Evolutionary conservation across 495 filamentous ascomycete genomes (phyloP).

Genomic region (Penicillium daleae): DNA sequence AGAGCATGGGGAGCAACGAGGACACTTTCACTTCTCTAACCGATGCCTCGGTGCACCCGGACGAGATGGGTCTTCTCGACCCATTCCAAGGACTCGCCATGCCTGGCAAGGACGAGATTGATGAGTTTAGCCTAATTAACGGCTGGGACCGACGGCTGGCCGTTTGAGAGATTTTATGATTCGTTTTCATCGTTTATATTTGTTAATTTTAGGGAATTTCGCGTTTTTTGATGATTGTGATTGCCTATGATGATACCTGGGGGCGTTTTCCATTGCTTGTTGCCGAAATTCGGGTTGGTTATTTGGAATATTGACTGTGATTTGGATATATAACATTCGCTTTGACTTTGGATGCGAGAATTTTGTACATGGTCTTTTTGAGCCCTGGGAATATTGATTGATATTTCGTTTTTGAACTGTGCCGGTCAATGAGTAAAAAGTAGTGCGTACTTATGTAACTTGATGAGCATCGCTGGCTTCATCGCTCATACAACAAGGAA

Average conservation of each 20-base stretch:
- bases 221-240: slow-evolving; percentile 7
- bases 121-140: slow-evolving; percentile 38
- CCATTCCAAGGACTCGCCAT: slow-evolving; percentile 56
- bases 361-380: neutral
- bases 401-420: neutral
- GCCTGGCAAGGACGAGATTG: slow-evolving; percentile 41
- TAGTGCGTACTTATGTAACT: neutral
- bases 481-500: no score
- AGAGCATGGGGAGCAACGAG: slow-evolving; percentile 64
- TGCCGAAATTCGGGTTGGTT: neutral
- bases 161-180: slow-evolving; percentile 28
- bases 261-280: slow-evolving; percentile 6
- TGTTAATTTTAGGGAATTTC: neutral
- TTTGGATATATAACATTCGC: slow-evolving; percentile 5
- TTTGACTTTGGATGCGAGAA: neutral
- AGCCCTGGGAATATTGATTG: slow-evolving; percentile 17
- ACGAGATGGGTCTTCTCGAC: slow-evolving; percentile 40
- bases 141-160: slow-evolving; percentile 48
- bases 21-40: slow-evolving; percentile 34
- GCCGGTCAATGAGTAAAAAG: neutral
- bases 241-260: slow-evolving; percentile 21
- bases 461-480: no score
- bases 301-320: neutral
- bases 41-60: slow-evolving; percentile 31
- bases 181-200: neutral